Base-by-base conservation (phyloP, 169 alveolate species). In the Cryptosporidium ubiquitum region DNA sequence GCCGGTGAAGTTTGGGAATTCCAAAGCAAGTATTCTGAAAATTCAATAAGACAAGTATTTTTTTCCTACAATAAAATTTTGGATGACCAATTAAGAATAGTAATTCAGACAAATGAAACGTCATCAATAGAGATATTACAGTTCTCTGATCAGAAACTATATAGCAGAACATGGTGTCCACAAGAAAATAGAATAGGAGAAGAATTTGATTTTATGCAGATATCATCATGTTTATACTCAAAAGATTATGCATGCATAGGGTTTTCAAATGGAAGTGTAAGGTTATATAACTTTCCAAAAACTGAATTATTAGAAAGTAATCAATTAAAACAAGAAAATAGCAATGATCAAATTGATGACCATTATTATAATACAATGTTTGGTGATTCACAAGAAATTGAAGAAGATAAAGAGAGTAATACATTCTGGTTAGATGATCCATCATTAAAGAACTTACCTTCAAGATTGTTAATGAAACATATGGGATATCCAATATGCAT, bases 401-500 rank as follows among this genome's bases (percentile, higher is more conserved):
- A 74, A 26, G 47, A 51, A 23, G 55, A 37, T 14, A 49, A 61
- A 1, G 52, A 23, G 18, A 26, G n/a, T 6, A 64, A 29, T 16
- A 33, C 9, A 12, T 66, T 60, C 42, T 79, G 89, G 89, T 42
- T 79, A 31, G 55, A 79, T 14, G 35, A 66, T 61, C 49, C 60
- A 26, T n/a, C 31, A 35, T 18, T 40, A 7, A 37, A 39, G 1
- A 64, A 20, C 16, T 26, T 61, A 26, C 7, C 31, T 16, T 79
- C 89, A 26, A 79, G 33, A 29, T 42, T 79, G 9, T 23, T 79
- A 35, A 79, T 79, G 75, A 79, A 79, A 49, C 89, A 64, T 47
- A 64, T 79, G 75, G 89, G 79, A 26, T 64, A 79, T 61, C 89
- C 89, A 26, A 44, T 58, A 42, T 79, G 89, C 10, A 79, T 79